Conservation (phyloP, 2,329 filamentous ascomycete genomes). For the Ophiosphaerella herpotricha region DNA sequence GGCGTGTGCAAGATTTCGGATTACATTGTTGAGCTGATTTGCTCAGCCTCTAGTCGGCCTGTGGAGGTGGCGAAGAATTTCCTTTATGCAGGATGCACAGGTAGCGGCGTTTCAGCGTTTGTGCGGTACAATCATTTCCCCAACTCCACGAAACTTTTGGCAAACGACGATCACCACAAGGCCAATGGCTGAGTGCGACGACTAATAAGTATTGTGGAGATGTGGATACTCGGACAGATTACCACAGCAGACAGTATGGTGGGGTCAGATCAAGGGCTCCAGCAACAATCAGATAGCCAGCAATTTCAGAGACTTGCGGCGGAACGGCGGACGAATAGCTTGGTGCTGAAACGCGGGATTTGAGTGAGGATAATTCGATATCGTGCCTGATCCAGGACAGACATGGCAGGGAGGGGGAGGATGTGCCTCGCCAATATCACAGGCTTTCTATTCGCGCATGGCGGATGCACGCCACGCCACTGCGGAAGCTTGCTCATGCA, state of each 20-base stretch:
- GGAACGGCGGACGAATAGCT: neutral
- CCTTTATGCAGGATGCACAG: neutral
- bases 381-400: conserved; percentile 10
- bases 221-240: neutral
- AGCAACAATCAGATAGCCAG: no score
- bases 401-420: conserved; percentile 16
- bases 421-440: conserved; percentile 9
- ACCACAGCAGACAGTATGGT: no score
- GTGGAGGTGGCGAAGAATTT: neutral
- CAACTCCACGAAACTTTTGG: conserved; percentile 5
- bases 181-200: neutral
- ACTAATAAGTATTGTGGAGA: neutral
- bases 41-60: neutral
- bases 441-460: conserved; percentile 27
- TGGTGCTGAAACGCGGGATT: conserved; percentile 8
- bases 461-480: conserved; percentile 12
- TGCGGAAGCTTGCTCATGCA: conserved; percentile 34
- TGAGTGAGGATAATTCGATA: conserved; percentile 17
- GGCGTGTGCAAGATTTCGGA: neutral
- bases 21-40: neutral
- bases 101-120: conserved; percentile 2
- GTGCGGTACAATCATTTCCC: neutral
- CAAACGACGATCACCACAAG: conserved; percentile 2
- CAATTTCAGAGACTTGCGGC: neutral
- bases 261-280: no score